These are phyloP conservation scores for Hymenoscyphus infarciens DNA, from an alignment of 2,329 filamentous ascomycete genomes.

Conservation along the genomic window DNA sequence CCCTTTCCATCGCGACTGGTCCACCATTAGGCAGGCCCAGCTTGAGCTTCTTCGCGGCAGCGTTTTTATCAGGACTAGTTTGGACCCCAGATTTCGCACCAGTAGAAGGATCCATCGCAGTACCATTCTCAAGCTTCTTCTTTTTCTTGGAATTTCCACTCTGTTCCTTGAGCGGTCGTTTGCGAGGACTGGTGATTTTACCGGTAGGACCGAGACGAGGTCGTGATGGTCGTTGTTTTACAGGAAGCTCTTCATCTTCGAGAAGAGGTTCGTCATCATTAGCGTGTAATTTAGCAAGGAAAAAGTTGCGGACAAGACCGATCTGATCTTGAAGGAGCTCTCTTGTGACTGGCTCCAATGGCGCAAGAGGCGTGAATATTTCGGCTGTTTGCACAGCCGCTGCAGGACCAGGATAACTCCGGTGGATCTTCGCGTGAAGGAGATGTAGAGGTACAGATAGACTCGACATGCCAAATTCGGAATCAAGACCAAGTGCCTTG, in stretches of 20 bases:
- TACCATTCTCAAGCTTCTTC: slow-evolving; percentile 67
- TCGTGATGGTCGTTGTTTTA: slow-evolving; percentile 70
- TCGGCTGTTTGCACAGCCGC: slow-evolving; percentile 52
- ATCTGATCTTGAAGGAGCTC: slow-evolving; percentile 78
- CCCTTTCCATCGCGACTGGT: slow-evolving; percentile 51
- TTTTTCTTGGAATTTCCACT: slow-evolving; percentile 83
- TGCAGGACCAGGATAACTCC: slow-evolving; percentile 69
- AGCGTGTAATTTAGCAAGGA: slow-evolving; percentile 81
- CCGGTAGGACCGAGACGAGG: slow-evolving; percentile 68
- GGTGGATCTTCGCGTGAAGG: slow-evolving; percentile 85
- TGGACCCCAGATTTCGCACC: slow-evolving; percentile 33
- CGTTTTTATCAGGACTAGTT: slow-evolving; percentile 39
- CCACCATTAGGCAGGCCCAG: slow-evolving; percentile 30
- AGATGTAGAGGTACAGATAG: slow-evolving; percentile 92
- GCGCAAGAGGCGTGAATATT: slow-evolving; percentile 60
- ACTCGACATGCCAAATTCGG: slow-evolving; percentile 82
- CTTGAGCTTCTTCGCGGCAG: slow-evolving; percentile 53
- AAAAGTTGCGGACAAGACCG: slow-evolving; percentile 86
- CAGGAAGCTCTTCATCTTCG: slow-evolving; percentile 91
- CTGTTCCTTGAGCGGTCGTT: slow-evolving; percentile 77
- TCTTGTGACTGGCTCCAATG: slow-evolving; percentile 73
- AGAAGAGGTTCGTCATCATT: slow-evolving; percentile 79
- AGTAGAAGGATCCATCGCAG: slow-evolving; percentile 34
- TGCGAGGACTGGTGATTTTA: slow-evolving; percentile 83
- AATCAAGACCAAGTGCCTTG: slow-evolving; percentile 87